phyloP scores from a whole-genome alignment of 306 rosid genomes.

The Medicago lupulina region DNA sequence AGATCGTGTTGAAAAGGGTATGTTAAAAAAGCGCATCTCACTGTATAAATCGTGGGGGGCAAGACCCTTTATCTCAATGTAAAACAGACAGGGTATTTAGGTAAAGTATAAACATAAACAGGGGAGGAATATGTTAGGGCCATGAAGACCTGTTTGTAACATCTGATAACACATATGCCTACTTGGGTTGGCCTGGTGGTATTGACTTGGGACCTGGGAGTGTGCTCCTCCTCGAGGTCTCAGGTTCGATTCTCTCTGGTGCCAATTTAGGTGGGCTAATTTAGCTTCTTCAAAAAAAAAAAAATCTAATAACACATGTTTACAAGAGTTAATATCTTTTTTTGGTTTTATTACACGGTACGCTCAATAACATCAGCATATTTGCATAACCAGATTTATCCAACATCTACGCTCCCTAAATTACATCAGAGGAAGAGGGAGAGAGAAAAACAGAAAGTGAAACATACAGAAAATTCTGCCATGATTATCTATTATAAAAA shows the following conservation, averaged over 20 bases:
- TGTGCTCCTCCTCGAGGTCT: no score
- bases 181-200: no score
- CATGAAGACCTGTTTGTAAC: conserved; percentile 23
- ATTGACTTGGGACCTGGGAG: no score
- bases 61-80: conserved; percentile 10
- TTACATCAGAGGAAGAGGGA: no score
- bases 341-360: background rate
- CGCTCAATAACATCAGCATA: background rate
- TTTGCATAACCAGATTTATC: conserved; percentile 14
- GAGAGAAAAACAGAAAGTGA: no score
- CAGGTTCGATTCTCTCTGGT: no score
- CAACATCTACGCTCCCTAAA: conserved; percentile 8
- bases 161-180: background rate
- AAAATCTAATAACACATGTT: background rate
- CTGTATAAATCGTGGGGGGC: background rate
- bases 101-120: conserved; percentile 23
- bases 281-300: no score
- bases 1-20: background rate
- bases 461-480: no score
- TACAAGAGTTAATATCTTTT: background rate
- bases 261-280: no score
- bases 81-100: background rate
- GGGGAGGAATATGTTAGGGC: conserved; percentile 1
- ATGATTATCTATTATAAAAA: background rate
- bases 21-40: background rate